A percentile compares a stretch with the other conserved stretches of the same genome.
phyloP scores from a whole-genome alignment of 2,329 filamentous ascomycete genomes.

The Colletotrichum lini region DNA sequence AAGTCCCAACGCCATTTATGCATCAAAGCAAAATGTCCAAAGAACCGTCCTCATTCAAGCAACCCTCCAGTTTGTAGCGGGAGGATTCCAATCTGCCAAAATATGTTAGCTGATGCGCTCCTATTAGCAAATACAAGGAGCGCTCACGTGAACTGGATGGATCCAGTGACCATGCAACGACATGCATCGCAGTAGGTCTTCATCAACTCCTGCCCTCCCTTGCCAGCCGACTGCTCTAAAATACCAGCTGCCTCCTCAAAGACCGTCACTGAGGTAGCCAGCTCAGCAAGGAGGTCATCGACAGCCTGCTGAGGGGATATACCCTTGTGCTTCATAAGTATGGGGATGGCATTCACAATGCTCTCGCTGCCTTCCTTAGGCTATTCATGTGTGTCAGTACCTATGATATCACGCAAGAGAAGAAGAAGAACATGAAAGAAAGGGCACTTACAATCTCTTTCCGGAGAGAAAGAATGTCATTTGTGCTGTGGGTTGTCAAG shows the following conservation, averaged over 20 bases:
- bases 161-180: constrained; percentile 50
- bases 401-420: too few species aligned
- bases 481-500: constrained; percentile 37
- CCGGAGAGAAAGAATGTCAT: constrained; percentile 52
- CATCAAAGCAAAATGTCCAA: constrained; percentile 50
- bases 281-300: constrained; percentile 42
- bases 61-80: constrained; percentile 51
- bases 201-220: constrained; percentile 25
- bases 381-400: not conserved
- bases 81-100: constrained; percentile 49
- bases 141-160: constrained; percentile 52
- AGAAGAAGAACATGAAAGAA: too few species aligned
- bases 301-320: constrained; percentile 41
- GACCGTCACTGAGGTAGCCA: constrained; percentile 44
- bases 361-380: constrained; percentile 42
- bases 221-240: constrained; percentile 34
- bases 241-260: constrained; percentile 46
- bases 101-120: constrained; percentile 37
- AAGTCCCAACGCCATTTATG: not conserved
- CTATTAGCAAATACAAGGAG: not conserved
- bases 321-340: constrained; percentile 45
- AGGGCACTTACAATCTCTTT: constrained; percentile 48
- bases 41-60: constrained; percentile 51
- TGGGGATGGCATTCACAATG: constrained; percentile 49
- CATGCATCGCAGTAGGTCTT: constrained; percentile 50